These are phyloP conservation scores for Lantana camara DNA, from an alignment of 257 asterid species.

Conservation along the genomic window DNA sequence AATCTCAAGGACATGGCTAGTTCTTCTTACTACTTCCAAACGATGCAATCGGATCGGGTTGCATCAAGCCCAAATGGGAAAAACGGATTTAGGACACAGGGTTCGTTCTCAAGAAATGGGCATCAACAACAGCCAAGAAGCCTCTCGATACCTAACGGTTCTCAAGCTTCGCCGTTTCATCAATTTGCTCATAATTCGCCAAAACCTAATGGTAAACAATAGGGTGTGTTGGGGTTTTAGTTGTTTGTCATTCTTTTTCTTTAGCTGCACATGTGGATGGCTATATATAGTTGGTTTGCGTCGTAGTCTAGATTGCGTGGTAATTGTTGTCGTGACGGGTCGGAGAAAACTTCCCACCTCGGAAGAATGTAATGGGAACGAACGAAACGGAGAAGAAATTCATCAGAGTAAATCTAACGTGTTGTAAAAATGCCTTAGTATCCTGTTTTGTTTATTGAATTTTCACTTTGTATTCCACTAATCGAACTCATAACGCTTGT, in stretches of 20 bases:
- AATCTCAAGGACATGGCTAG: slow-evolving; percentile 71
- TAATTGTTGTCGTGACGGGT: slow-evolving; percentile 19
- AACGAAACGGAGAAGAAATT: not conserved
- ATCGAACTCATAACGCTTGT: too few relatives aligned
- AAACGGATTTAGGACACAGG: slow-evolving; percentile 38
- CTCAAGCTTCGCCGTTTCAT: slow-evolving; percentile 47
- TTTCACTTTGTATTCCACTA: too few relatives aligned
- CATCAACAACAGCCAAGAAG: slow-evolving; percentile 51
- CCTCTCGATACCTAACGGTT: slow-evolving; percentile 51
- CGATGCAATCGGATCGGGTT: slow-evolving; percentile 51
- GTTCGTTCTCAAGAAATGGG: slow-evolving; percentile 44
- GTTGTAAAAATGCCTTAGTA: not conserved
- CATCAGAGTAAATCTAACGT: not conserved
- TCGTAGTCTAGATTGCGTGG: slow-evolving; percentile 19
- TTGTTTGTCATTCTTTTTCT: slow-evolving; percentile 22
- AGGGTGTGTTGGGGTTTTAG: slow-evolving; percentile 22
- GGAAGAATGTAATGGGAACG: slow-evolving; percentile 5
- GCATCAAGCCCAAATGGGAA: slow-evolving; percentile 43
- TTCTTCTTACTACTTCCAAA: slow-evolving; percentile 67
- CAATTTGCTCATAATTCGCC: slow-evolving; percentile 53
- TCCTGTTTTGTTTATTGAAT: too few relatives aligned
- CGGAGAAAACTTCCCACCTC: not conserved
- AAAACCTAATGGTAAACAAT: slow-evolving; percentile 46
- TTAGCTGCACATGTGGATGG: slow-evolving; percentile 14
- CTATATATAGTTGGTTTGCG: slow-evolving; percentile 15